Evolutionary conservation across 2,329 filamentous ascomycete species (phyloP).

Genomic region (Bipolaris victoriae): DNA sequence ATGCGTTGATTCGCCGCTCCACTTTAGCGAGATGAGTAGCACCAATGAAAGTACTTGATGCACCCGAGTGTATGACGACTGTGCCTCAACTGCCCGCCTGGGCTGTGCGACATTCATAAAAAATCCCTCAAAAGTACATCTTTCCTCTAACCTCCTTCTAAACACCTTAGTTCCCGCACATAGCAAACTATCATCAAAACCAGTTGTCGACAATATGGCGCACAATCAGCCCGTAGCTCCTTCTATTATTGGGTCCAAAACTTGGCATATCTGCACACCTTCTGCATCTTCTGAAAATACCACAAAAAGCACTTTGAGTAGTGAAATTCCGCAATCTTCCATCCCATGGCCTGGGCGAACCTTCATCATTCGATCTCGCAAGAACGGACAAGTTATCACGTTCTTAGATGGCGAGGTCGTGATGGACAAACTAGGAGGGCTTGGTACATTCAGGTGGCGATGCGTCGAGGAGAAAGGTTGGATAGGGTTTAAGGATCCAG

Average conservation of each 20-base stretch:
- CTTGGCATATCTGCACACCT: constrained; percentile 10
- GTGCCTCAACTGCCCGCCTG: constrained; percentile 3
- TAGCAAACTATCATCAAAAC: not conserved
- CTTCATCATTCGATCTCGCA: constrained; percentile 42
- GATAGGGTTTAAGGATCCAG: constrained; percentile 49
- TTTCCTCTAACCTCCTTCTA: constrained; percentile 4
- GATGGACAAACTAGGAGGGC: constrained; percentile 34
- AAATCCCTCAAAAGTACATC: constrained; percentile 1
- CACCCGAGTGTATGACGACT: constrained; percentile 4
- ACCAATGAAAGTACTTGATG: constrained; percentile 8
- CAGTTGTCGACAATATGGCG: constrained; percentile 1
- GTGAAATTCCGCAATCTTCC: constrained; percentile 9
- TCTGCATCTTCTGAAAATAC: constrained; percentile 13
- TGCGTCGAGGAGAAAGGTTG: constrained; percentile 50
- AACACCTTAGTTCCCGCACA: constrained; percentile 2
- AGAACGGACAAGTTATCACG: constrained; percentile 38
- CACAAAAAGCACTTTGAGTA: not conserved
- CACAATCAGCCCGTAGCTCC: constrained; percentile 2
- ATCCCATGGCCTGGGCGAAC: constrained; percentile 35
- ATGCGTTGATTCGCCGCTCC: constrained; percentile 4
- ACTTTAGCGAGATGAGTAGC: constrained; percentile 3
- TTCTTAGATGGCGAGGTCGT: constrained; percentile 38
- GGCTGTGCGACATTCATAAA: constrained; percentile 4
- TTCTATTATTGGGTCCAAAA: constrained; percentile 8
- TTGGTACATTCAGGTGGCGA: constrained; percentile 42